Evolutionary conservation across 2,329 filamentous ascomycete species (phyloP).

Genomic region (Pleomassaria siparia): DNA sequence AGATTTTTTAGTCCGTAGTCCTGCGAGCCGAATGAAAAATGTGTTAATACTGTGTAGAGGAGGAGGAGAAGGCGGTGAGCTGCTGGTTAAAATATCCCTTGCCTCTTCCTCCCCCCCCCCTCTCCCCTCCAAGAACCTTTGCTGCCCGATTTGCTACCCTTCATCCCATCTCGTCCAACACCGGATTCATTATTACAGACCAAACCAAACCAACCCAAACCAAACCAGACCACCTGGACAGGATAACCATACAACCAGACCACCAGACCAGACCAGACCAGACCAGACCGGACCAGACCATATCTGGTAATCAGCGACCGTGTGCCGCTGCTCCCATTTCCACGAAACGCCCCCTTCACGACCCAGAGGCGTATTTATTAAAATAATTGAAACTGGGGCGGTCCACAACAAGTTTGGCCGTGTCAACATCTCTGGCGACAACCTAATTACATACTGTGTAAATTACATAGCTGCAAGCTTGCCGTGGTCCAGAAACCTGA

Average conservation of each 20-base stretch:
- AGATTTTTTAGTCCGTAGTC: conserved; percentile 5
- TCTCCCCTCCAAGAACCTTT: background rate
- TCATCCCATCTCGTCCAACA: background rate
- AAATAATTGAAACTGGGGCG: conserved; percentile 12
- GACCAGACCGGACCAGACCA: too few relatives aligned
- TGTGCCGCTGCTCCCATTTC: conserved; percentile 1
- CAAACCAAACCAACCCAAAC: too few relatives aligned
- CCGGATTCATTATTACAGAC: too few relatives aligned
- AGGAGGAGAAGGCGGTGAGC: conserved; percentile 11
- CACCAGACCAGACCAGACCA: too few relatives aligned
- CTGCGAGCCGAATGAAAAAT: conserved; percentile 4
- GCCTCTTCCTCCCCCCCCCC: background rate
- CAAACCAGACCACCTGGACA: too few relatives aligned
- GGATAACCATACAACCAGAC: too few relatives aligned
- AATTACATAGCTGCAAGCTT: too few relatives aligned
- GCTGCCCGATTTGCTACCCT: background rate
- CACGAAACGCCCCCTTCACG: conserved; percentile 7
- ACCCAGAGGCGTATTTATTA: conserved; percentile 1
- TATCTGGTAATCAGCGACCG: too few relatives aligned
- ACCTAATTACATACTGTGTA: too few relatives aligned
- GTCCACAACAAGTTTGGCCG: background rate
- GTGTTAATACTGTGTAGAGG: too few relatives aligned
- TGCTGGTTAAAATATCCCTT: background rate
- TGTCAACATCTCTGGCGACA: conserved; percentile 1
- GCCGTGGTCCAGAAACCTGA: background rate